These are phyloP conservation scores for Boletellus deceptivus DNA, from an alignment of 1,284 basidiomycete genomes.

Conservation along the genomic window DNA sequence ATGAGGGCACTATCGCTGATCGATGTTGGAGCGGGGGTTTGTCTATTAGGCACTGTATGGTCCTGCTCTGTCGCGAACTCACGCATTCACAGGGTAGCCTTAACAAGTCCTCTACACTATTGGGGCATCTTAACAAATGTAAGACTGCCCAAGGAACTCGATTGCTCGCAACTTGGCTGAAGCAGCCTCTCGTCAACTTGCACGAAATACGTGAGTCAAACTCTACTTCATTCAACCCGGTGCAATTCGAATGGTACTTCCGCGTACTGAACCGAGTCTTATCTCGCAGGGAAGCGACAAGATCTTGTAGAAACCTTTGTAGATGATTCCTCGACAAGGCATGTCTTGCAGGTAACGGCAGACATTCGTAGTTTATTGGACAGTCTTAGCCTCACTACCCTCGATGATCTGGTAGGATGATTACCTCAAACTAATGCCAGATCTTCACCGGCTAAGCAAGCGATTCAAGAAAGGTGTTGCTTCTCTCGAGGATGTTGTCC, in stretches of 20 bases:
- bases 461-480: conserved; percentile 87
- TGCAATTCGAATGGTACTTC: too few species aligned
- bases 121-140: conserved; percentile 91
- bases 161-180: conserved; percentile 90
- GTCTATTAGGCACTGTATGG: conserved; percentile 15
- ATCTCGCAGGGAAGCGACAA: conserved; percentile 71
- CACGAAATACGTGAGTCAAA: conserved; percentile 82
- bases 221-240: neutral
- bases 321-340: conserved; percentile 72
- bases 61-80: conserved; percentile 25
- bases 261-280: neutral
- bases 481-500: conserved; percentile 91
- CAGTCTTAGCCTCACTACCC: neutral
- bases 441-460: conserved; percentile 91
- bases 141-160: conserved; percentile 96
- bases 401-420: conserved; percentile 57
- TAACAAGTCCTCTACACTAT: conserved; percentile 82
- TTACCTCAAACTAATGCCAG: conserved; percentile 89
- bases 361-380: neutral
- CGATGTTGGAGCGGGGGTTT: conserved; percentile 61
- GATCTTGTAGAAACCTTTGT: conserved; percentile 87
- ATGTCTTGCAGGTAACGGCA: conserved; percentile 63
- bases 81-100: conserved; percentile 40
- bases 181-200: conserved; percentile 92
- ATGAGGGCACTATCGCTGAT: conserved; percentile 88